Evolutionary conservation across 345 rosid genomes (phyloP), one percentile per base, ranked within the genome.

Genomic region (Dipteronia sinensis): DNA sequence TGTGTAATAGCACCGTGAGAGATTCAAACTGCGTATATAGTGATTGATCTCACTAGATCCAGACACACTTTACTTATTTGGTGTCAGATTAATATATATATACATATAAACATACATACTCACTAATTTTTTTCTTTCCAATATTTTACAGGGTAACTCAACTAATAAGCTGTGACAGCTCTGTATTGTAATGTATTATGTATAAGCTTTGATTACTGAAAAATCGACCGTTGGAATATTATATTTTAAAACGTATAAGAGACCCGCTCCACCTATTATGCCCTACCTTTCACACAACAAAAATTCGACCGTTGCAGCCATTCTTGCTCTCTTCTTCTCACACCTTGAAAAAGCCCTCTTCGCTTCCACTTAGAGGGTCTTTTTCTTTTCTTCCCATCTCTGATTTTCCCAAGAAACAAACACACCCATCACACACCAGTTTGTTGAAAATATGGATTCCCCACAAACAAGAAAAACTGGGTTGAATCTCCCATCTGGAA

Each of bases 401-500:
- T 34, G 38, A 65, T 69, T 64, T 16, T 42, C 67, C 53, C 20
- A 2, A 17, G 51, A 82, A 75, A 16, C 73, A 49, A 76, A 25
- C 71, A 42, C 17, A 69, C 27, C 42, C 71, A 23, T 68, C 68
- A 4, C 38, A 0, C 38, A 4, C 74, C 55, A 72, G 81, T 46
- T 46, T 72, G 81, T 42, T 1, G 49, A 10, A 78, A 77, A 46
- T 34, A 95, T 95, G 98, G 97, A 89, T 34, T 79, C 97, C 2
- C 81, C 90, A 23, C 90, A 88, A 46, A 82, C 82, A 55, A 85
- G 89, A 58, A 94, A 88, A 81, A 86, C 93, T 67, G 95, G 99
- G 7, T 68, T 94, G 49, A 94, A 92, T 71, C 97, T 96, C 73
- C 99, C 98, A 13, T 84, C 97, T 15, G 95, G 95, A 77, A 96